phyloP scores from a whole-genome alignment of 495 filamentous ascomycete genomes.

The Trichoderma virens region DNA sequence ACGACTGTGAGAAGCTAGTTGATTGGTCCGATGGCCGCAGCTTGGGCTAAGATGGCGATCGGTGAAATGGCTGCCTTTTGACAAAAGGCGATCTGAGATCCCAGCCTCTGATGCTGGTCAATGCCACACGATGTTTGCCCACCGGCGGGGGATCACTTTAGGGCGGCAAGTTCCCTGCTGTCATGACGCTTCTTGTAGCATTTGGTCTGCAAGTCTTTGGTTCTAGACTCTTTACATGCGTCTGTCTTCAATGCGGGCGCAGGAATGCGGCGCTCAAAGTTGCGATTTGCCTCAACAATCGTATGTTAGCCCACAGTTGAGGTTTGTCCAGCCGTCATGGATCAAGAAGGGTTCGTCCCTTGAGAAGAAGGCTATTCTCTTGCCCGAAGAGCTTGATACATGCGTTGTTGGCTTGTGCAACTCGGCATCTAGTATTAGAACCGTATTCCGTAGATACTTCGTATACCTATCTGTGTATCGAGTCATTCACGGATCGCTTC shows the following conservation, averaged over 20 bases:
- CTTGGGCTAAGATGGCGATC: background rate
- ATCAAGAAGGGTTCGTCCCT: background rate
- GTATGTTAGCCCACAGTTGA: background rate
- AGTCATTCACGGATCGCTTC: too few species aligned
- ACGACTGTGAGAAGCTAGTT: background rate
- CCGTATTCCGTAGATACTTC: too few species aligned
- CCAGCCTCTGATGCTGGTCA: background rate
- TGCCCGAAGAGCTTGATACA: too few species aligned
- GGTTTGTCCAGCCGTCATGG: background rate
- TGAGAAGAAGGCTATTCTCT: too few species aligned
- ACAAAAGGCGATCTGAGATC: background rate
- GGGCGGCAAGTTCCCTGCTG: background rate
- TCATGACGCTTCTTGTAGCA: background rate
- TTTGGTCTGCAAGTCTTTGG: background rate
- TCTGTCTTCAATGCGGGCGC: background rate
- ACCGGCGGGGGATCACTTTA: background rate
- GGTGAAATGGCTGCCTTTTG: background rate
- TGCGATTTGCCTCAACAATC: background rate
- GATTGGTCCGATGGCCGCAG: conserved; percentile 1
- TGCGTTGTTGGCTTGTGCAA: too few species aligned
- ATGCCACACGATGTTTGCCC: background rate
- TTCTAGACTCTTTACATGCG: background rate
- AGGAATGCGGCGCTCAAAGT: background rate
- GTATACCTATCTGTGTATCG: too few species aligned
- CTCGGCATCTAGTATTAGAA: too few species aligned